These are phyloP conservation scores for Hanseniaspora hatyaiensis DNA, from an alignment of 805 yeast genomes.

Conservation along the genomic window DNA sequence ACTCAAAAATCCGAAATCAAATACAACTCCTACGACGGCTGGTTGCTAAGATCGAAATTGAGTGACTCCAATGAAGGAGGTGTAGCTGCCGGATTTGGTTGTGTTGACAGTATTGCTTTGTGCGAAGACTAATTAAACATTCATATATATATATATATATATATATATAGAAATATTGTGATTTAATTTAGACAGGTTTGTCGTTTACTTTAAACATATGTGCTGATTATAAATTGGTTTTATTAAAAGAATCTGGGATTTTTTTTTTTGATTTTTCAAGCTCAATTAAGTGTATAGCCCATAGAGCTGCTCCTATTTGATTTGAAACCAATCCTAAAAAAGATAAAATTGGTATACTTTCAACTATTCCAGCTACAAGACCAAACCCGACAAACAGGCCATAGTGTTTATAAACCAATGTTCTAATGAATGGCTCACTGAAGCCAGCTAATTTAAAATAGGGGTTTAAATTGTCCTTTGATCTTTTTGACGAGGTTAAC, in stretches of 20 bases:
- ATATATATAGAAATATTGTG: background rate
- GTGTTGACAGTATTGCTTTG: constrained; percentile 74
- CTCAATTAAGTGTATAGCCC: constrained; percentile 40
- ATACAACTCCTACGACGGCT: constrained; percentile 64
- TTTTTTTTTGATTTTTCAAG: constrained; percentile 5
- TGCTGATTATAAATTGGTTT: background rate
- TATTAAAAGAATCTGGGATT: no score
- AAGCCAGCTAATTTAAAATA: constrained; percentile 29
- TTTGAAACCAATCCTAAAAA: constrained; percentile 47
- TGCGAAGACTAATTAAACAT: constrained; percentile 17
- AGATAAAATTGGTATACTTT: constrained; percentile 43
- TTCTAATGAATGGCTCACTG: constrained; percentile 27
- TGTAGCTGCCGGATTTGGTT: constrained; percentile 97
- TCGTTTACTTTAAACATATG: no score
- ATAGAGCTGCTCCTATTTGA: constrained; percentile 51
- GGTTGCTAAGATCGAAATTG: constrained; percentile 78
- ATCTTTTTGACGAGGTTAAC: constrained; percentile 25
- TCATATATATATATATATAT: constrained; percentile 3
- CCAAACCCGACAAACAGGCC: constrained; percentile 42
- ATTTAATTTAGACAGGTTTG: background rate
- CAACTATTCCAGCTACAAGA: constrained; percentile 38
- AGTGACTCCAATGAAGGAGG: constrained; percentile 92
- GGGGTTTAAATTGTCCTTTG: constrained; percentile 23
- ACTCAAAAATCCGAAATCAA: constrained; percentile 41
- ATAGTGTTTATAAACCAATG: constrained; percentile 29